Conservation (phyloP, 345 rosid genomes). For the Camelina neglecta region DNA sequence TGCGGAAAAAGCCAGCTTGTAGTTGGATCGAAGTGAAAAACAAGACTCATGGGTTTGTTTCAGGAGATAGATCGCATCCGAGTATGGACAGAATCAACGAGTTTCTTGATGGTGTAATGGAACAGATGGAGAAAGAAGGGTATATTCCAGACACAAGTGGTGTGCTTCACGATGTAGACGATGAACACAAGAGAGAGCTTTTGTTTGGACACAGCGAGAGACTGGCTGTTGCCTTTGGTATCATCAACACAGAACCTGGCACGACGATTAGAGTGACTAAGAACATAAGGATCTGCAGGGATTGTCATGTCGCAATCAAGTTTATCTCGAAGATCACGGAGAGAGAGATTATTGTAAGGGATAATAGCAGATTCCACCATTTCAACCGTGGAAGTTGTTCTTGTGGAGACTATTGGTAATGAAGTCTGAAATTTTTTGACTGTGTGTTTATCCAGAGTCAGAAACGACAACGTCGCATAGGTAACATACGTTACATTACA, state of each 20-base stretch:
- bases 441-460: neutral
- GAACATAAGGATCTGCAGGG: constrained; percentile 66
- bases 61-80: constrained; percentile 82
- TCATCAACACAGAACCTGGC: constrained; percentile 65
- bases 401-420: constrained; percentile 82
- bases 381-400: constrained; percentile 71
- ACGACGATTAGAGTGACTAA: constrained; percentile 74
- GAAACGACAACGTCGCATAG: neutral
- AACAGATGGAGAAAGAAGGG: constrained; percentile 76
- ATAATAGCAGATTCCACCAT: constrained; percentile 81
- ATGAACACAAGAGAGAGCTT: constrained; percentile 68
- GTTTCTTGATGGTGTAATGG: constrained; percentile 53
- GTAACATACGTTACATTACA: constrained; percentile 13
- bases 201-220: constrained; percentile 71
- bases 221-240: constrained; percentile 74
- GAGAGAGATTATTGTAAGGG: constrained; percentile 76
- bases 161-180: constrained; percentile 73
- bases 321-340: constrained; percentile 62
- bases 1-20: constrained; percentile 75
- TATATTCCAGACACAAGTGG: constrained; percentile 69
- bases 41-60: constrained; percentile 65
- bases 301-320: constrained; percentile 74
- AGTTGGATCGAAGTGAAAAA: constrained; percentile 82
- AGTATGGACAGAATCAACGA: constrained; percentile 50
- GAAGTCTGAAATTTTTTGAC: neutral